phyloP scores from a whole-genome alignment of 352 stramenopile genomes.

The Aphanomyces stellatus region DNA sequence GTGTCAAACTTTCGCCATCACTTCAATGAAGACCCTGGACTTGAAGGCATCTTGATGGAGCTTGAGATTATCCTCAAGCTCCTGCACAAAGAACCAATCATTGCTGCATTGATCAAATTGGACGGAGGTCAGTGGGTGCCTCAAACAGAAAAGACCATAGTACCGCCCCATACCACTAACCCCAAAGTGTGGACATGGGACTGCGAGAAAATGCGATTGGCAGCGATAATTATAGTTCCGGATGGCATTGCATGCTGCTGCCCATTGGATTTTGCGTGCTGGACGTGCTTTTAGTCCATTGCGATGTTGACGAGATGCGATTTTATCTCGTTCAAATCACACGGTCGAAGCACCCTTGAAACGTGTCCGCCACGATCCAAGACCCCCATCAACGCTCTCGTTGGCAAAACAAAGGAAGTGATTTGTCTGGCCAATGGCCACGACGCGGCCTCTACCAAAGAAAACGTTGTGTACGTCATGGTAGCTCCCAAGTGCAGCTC shows the following conservation, averaged over 20 bases:
- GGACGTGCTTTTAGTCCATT: background rate
- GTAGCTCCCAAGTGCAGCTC: background rate
- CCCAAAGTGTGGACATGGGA: background rate
- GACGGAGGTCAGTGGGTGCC: background rate
- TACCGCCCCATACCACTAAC: background rate
- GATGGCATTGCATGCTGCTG: background rate
- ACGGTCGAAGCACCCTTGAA: background rate
- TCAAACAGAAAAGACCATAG: background rate
- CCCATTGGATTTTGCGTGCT: background rate
- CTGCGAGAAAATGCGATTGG: background rate
- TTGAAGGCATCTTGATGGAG: background rate
- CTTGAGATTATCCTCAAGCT: background rate
- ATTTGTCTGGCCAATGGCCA: background rate
- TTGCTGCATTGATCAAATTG: background rate
- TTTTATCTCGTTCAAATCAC: background rate
- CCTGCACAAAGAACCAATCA: background rate
- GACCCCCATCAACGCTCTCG: background rate
- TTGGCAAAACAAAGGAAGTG: background rate
- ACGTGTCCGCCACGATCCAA: background rate
- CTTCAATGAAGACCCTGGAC: background rate
- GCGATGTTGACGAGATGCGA: background rate
- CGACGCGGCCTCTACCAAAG: background rate
- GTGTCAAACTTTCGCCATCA: background rate
- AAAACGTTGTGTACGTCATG: background rate
- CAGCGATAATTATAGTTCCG: background rate